Percentiles rank a stretch among this genome's conserved stretches.
Conservation (phyloP, 1,284 basidiomycete genomes). For the Boletus semigastroideus region DNA sequence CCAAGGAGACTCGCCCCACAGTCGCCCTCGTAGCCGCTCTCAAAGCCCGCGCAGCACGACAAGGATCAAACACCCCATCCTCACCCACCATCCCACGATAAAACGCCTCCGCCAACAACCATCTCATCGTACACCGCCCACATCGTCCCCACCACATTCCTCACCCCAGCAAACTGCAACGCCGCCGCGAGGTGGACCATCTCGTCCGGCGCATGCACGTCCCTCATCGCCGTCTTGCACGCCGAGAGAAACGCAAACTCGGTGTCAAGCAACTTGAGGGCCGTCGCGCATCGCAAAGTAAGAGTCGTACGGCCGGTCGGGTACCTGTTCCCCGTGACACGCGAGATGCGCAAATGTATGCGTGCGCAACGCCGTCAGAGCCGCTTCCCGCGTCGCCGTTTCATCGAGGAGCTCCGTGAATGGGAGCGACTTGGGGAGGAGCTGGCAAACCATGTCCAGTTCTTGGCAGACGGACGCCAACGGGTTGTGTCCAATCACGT, state of each 20-base stretch:
- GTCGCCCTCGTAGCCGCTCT: conserved; percentile 11
- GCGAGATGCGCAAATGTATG: conserved; percentile 20
- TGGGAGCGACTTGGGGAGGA: conserved; percentile 11
- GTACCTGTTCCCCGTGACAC: conserved; percentile 19
- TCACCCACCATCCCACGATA: conserved; percentile 19
- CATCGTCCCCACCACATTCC: conserved; percentile 40
- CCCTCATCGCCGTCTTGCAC: conserved; percentile 26
- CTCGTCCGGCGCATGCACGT: conserved; percentile 31
- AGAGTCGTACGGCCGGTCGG: conserved; percentile 12
- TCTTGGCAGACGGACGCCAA: conserved; percentile 12
- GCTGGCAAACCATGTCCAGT: conserved; percentile 9
- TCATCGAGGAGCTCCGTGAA: conserved; percentile 12
- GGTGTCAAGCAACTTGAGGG: conserved; percentile 22
- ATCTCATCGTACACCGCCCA: conserved; percentile 30
- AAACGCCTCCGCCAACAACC: conserved; percentile 18
- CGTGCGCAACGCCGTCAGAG: conserved; percentile 9
- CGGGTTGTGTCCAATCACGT: background rate
- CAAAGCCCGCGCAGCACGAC: conserved; percentile 18
- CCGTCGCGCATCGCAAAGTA: conserved; percentile 22
- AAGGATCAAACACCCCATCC: conserved; percentile 17
- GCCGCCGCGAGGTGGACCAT: conserved; percentile 36
- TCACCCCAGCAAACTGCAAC: conserved; percentile 35
- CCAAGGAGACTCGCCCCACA: conserved; percentile 12
- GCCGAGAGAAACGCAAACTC: conserved; percentile 26
- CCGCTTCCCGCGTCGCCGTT: conserved; percentile 8